A percentile compares a stretch with the other conserved stretches of the same genome.
Conservation (phyloP, 225 moss, liverwort and hornwort genomes). For the Physcomitrium patens region DNA sequence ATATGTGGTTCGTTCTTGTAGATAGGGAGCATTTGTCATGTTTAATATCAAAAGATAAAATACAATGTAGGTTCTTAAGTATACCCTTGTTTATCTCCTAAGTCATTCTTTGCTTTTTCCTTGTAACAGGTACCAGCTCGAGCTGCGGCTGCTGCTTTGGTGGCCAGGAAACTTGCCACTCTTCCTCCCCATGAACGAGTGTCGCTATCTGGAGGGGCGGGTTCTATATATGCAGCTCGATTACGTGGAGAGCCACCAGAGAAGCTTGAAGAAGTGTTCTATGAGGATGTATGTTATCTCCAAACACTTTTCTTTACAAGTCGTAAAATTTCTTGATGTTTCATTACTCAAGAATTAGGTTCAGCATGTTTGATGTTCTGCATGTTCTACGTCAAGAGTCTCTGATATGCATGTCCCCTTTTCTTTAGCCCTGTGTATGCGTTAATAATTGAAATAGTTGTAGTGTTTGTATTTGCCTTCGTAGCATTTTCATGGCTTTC, state of each 20-base stretch:
- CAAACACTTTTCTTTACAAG: conserved; percentile 24
- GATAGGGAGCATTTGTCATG: conserved; percentile 6
- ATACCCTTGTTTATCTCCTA: not conserved
- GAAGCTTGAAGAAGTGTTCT: conserved; percentile 70
- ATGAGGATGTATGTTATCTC: conserved; percentile 63
- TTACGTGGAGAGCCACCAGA: conserved; percentile 64
- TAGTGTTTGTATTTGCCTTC: not conserved
- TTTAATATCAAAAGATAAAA: not conserved
- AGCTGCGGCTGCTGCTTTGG: conserved; percentile 86
- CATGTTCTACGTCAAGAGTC: conserved; percentile 2
- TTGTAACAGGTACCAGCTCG: conserved; percentile 83
- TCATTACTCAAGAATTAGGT: not conserved
- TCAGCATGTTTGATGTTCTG: conserved; percentile 12
- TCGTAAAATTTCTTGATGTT: conserved; percentile 11
- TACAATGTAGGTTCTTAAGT: not conserved
- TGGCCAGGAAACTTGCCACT: conserved; percentile 83
- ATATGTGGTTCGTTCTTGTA: conserved; percentile 14
- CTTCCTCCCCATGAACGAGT: conserved; percentile 82
- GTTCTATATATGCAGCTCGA: conserved; percentile 52
- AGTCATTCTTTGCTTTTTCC: conserved; percentile 8
- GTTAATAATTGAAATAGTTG: no score
- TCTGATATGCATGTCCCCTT: conserved; percentile 12
- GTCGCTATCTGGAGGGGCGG: conserved; percentile 50
- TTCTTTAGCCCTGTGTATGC: not conserved
- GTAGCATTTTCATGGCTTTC: not conserved